A percentile compares a stretch with the other conserved stretches of the same genome.
These are phyloP conservation scores for Malania oleifera DNA, from an alignment of 164 flowering plant genomes.

Conservation along the genomic window DNA sequence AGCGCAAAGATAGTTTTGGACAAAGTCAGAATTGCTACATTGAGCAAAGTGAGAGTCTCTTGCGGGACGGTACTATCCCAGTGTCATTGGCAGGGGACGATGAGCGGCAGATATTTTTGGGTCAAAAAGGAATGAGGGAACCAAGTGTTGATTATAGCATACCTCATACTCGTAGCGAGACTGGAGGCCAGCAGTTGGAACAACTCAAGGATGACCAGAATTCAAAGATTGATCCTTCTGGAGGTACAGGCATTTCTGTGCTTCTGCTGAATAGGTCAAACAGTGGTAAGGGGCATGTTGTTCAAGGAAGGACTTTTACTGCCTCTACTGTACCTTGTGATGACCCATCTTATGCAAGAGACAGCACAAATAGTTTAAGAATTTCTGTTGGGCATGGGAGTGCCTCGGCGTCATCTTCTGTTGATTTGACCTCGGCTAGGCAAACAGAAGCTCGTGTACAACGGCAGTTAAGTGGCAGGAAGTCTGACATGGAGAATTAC, in stretches of 20 bases:
- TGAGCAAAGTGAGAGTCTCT: constrained; percentile 19
- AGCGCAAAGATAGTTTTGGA: constrained; percentile 18
- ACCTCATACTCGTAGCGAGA: constrained; percentile 17
- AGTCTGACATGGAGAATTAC: constrained; percentile 48
- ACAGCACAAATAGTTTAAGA: constrained; percentile 53
- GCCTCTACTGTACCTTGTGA: constrained; percentile 56
- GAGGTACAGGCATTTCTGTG: constrained; percentile 71
- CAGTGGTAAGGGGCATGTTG: constrained; percentile 68
- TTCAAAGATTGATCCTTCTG: constrained; percentile 41
- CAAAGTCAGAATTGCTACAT: constrained; percentile 17
- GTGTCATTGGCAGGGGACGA: constrained; percentile 30
- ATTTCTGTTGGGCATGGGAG: constrained; percentile 67
- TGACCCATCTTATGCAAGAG: constrained; percentile 64
- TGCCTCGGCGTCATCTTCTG: constrained; percentile 69
- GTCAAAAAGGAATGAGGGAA: constrained; percentile 23
- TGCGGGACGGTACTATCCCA: constrained; percentile 22
- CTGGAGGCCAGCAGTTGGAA: constrained; percentile 22
- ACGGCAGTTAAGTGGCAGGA: constrained; percentile 58
- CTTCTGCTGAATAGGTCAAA: constrained; percentile 63
- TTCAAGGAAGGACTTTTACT: constrained; percentile 60
- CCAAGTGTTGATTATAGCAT: constrained; percentile 14
- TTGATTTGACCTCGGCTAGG: constrained; percentile 59
- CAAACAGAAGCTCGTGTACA: constrained; percentile 52
- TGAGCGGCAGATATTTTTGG: constrained; percentile 23
- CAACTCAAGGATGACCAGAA: constrained; percentile 20